Base-by-base conservation (phyloP, 1,284 basidiomycete species). In the Cutaneotrichosporon sp. region DNA sequence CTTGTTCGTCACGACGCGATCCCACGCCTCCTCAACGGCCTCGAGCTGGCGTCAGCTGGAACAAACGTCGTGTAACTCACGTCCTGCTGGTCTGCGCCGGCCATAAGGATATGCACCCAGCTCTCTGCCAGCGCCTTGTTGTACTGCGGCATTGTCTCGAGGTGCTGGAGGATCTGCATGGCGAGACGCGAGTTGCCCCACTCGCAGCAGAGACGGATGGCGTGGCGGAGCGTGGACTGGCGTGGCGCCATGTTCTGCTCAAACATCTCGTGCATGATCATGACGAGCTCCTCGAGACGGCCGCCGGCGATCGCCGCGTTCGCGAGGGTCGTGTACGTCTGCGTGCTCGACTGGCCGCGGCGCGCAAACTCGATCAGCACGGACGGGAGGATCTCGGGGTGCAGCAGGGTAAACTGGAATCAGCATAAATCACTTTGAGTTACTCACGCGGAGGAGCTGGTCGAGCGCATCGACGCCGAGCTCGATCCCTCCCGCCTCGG, bases 21-120 rank as follows among this genome's bases (percentile, higher is more conserved):
- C 62, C 89, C 88, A 92, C 38, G 81, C 82, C 46, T 70, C 67
- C 34, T 77, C 57, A 4, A 85, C 82, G 10, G 87, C 88, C 7
- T 86, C 82, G 20, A 78, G 73, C 87, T 91, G 64, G n/a, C 46
- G 26, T 58, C 18, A 50, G 46, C n/a, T 22, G 15, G n/a, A n/a
- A 41, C 7, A 30, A 35, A 34, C 33, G 12, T 37, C 4, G 20
- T n/a, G 17, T 5, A 14, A 67, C 70, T 64, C 55, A 73, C 70
- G 49, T 51, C 73, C 20, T 67, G 62, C 30, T 45, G 48, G 26
- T 70, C 66, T 17, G 67, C 68, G 34, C 65, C 67, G 10, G 64
- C 49, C 15, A 56, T 41, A 15, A 75, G 53, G 17, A 74, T 69
- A 9, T 68, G 55, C 9, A 67, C 55, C 69, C 69, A 72, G 10